Evolutionary conservation across 331 rosid species (phyloP).

Genomic region (Malus hybrid): DNA sequence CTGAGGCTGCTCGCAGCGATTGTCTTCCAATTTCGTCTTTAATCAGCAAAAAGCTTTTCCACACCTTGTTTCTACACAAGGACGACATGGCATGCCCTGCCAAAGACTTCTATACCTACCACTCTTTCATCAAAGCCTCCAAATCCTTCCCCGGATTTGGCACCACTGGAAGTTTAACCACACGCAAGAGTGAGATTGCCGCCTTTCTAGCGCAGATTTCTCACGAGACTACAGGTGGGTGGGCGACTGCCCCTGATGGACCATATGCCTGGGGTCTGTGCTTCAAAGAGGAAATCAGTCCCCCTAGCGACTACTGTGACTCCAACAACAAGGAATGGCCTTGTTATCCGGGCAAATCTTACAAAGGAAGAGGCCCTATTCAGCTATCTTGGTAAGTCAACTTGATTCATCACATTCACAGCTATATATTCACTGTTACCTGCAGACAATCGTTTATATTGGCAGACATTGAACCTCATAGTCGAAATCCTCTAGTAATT

Average conservation of each 20-base stretch:
- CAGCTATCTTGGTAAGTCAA: conserved; percentile 71
- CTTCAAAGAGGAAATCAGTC: conserved; percentile 67
- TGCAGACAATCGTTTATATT: too few species aligned
- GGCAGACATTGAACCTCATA: too few species aligned
- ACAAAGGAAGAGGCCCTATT: conserved; percentile 83
- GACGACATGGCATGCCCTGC: conserved; percentile 85
- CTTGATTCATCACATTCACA: neutral
- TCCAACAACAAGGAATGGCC: conserved; percentile 54
- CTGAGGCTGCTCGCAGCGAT: neutral
- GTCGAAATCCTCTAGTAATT: too few species aligned
- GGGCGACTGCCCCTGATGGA: conserved; percentile 92
- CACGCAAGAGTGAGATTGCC: conserved; percentile 70
- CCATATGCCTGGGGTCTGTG: conserved; percentile 87
- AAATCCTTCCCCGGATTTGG: conserved; percentile 58
- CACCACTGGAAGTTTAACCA: conserved; percentile 28
- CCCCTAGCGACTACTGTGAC: conserved; percentile 66
- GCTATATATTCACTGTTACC: neutral
- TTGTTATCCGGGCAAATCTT: conserved; percentile 57
- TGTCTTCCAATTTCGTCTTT: conserved; percentile 33
- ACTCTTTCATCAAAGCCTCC: conserved; percentile 50
- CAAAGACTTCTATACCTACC: conserved; percentile 55
- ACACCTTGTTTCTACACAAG: conserved; percentile 57
- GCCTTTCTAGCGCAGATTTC: conserved; percentile 90
- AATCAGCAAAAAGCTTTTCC: conserved; percentile 27
- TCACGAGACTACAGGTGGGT: conserved; percentile 83